Percentiles rank a stretch among this genome's conserved stretches.
Conservation (phyloP, 1,284 basidiomycete genomes). For the Ganoderma leucocontextum region DNA sequence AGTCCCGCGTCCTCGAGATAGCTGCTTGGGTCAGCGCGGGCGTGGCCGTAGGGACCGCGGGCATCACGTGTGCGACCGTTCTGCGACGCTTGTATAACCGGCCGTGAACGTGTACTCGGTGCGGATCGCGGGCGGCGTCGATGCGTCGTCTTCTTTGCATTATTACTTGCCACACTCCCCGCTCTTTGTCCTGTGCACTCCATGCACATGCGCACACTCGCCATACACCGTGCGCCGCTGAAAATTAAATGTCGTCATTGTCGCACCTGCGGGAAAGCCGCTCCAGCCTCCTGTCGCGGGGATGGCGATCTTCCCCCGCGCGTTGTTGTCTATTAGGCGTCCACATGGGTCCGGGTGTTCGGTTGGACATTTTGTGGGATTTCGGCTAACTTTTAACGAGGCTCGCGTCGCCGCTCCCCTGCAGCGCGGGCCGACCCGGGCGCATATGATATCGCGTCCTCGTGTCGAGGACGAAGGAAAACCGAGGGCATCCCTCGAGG, state of each 20-base stretch:
- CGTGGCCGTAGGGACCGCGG: conserved; percentile 48
- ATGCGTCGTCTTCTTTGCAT: neutral
- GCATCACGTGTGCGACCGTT: conserved; percentile 48
- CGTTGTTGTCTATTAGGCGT: conserved; percentile 15
- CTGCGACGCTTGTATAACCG: conserved; percentile 45
- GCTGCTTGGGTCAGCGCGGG: conserved; percentile 42
- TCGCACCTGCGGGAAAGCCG: conserved; percentile 27
- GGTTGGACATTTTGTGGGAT: conserved; percentile 39
- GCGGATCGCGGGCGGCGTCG: conserved; percentile 1
- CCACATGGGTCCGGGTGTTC: conserved; percentile 22
- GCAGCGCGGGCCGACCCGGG: conserved; percentile 19
- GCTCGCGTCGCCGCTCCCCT: conserved; percentile 8
- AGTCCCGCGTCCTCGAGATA: conserved; percentile 58
- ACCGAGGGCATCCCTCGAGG: conserved; percentile 9
- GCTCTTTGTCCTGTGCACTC: neutral
- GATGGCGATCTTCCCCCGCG: conserved; percentile 27
- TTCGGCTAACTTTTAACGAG: conserved; percentile 34
- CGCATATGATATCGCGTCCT: neutral
- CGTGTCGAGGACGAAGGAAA: conserved; percentile 11
- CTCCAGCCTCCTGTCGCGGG: conserved; percentile 16
- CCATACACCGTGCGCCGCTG: conserved; percentile 3
- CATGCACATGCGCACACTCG: neutral
- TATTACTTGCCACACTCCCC: conserved; percentile 5
- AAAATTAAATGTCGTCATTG: conserved; percentile 35
- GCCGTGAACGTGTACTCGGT: conserved; percentile 31